Base-by-base conservation (phyloP, 2,329 filamentous ascomycete genomes). In the Trichoderma sp. region DNA sequence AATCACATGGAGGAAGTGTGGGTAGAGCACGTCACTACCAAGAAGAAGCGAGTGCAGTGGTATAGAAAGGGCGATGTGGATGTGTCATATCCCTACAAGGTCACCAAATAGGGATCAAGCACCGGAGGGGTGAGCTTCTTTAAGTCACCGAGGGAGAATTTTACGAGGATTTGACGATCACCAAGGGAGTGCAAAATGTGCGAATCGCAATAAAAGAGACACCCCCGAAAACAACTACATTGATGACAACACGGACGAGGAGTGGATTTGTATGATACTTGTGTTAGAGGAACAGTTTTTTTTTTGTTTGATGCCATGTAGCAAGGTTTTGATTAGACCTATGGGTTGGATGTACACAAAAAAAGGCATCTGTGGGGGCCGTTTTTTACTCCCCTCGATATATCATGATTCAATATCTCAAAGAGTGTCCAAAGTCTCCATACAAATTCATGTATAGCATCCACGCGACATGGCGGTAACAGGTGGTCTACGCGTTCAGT, bases 41-140 rank as follows among this genome's bases (percentile, higher is more conserved):
- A 98, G 89, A 97, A 95, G 90, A 94, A 93, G 89, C 93, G 92
- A 83, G 95, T 95, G 87, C 91, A 98, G 79, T 97, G 93, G 90
- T 87, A 94, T 81, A 91, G 94, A 81, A 98, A 97, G 88, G 84
- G 83, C 27, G 94, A 95, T 82, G 93, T 95, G 82, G 89, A 92
- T 72, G 86, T 95, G 24, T 87, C 86, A 76, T 92, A 91, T 75
- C 91, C 91, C 1, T 93, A 86, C 79, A 90, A 89, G 83, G 73
- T 80, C 68, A 38, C 78, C 45, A 79, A 80, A 66, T 78, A 77
- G 71, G 50, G 45, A 33, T 8, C 41, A 45, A 45, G 4, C 41
- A 8, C 16, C 38, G 21, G 14, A n/a, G 24, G n/a, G 21, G 8
- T 38, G 8, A 21, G 21, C 35, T n/a, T 53, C 16, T 41, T 69